Percentiles rank a stretch among this genome's conserved stretches.
phyloP scores from a whole-genome alignment of 257 asterid species.

The Ligustrum vulgare region DNA sequence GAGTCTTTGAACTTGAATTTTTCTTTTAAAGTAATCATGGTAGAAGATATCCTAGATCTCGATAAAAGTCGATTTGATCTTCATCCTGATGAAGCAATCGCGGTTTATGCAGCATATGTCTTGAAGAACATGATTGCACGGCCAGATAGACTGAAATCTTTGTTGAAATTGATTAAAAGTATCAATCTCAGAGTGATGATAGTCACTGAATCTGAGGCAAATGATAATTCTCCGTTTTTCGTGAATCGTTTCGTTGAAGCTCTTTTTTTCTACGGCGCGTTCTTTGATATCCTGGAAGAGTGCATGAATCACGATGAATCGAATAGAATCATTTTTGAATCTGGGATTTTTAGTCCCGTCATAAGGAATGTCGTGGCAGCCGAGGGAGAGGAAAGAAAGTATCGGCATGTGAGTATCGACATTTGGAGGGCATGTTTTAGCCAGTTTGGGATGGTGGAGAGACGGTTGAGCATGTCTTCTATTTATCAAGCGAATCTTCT shows the following conservation, averaged over 20 bases:
- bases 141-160: constrained; percentile 36
- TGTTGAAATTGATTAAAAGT: constrained; percentile 37
- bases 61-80: constrained; percentile 23
- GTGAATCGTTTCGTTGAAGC: constrained; percentile 55
- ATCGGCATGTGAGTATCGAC: constrained; percentile 38
- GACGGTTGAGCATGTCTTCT: constrained; percentile 42
- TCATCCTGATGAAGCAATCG: constrained; percentile 44
- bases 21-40: constrained; percentile 30
- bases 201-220: constrained; percentile 50
- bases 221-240: constrained; percentile 45
- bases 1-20: constrained; percentile 26
- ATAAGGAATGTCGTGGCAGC: constrained; percentile 44
- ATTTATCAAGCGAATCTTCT: constrained; percentile 45
- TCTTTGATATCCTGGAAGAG: constrained; percentile 47
- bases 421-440: constrained; percentile 50
- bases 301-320: constrained; percentile 41
- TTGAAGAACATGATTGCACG: constrained; percentile 34
- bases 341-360: constrained; percentile 28
- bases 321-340: constrained; percentile 37
- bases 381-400: constrained; percentile 49
- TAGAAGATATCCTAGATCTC: constrained; percentile 38
- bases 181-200: constrained; percentile 42
- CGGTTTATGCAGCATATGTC: constrained; percentile 40
- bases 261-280: constrained; percentile 46
- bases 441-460: constrained; percentile 36